Percentiles rank a stretch among this genome's conserved stretches.
phyloP scores from a whole-genome alignment of 331 rosid species.

The Acacia concinna region DNA sequence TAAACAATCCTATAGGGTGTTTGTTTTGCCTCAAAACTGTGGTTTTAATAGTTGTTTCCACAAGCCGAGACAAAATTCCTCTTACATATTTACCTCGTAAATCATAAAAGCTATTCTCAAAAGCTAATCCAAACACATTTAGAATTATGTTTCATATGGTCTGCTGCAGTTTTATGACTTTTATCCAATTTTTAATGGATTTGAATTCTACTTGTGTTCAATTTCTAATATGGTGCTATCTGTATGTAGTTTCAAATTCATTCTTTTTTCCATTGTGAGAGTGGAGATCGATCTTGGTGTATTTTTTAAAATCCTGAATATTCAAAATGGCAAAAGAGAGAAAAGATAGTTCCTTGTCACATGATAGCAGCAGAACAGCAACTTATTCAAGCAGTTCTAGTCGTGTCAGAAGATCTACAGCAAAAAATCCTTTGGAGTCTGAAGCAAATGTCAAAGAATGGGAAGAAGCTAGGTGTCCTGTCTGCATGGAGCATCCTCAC shows the following conservation, averaged over 20 bases:
- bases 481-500: conserved; percentile 99
- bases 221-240: conserved; percentile 34
- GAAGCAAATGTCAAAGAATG: conserved; percentile 73
- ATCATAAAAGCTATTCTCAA: no score
- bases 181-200: not conserved
- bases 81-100: no score
- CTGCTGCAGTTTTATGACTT: not conserved
- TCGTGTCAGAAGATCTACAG: conserved; percentile 38
- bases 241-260: conserved; percentile 34
- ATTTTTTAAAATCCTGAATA: conserved; percentile 23
- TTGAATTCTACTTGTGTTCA: conserved; percentile 10
- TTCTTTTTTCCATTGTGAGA: conserved; percentile 30
- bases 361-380: conserved; percentile 69
- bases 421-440: conserved; percentile 51
- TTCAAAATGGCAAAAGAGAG: conserved; percentile 87
- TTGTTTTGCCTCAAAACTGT: no score
- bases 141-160: not conserved
- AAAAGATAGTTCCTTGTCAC: conserved; percentile 80
- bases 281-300: conserved; percentile 29
- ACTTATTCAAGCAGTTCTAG: conserved; percentile 85
- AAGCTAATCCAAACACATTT: no score
- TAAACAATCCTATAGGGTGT: not conserved
- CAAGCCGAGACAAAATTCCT: no score
- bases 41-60: no score
- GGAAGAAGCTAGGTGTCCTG: conserved; percentile 97